These are phyloP conservation scores for Fusarium stilboides DNA, from an alignment of 2,329 filamentous ascomycete species.

Conservation along the genomic window DNA sequence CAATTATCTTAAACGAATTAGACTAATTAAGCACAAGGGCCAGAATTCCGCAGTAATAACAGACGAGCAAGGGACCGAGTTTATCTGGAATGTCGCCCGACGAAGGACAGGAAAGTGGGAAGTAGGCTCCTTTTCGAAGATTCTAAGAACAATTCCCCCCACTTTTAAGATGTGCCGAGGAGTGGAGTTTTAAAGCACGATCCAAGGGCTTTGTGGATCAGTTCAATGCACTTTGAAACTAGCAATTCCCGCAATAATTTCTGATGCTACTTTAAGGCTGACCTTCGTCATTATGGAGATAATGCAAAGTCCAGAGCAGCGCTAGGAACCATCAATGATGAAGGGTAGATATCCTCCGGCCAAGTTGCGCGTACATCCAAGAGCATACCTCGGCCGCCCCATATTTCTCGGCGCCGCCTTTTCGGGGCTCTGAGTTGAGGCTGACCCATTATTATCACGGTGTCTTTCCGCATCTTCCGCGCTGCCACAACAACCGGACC, in stretches of 20 bases:
- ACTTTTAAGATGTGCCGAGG: conserved; percentile 10
- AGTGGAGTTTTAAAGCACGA: neutral
- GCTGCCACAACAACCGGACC: neutral
- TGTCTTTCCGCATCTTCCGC: neutral
- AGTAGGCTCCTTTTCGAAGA: conserved; percentile 26
- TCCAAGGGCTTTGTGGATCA: neutral
- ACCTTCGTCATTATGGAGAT: conserved; percentile 1
- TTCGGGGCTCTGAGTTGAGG: neutral
- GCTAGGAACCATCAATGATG: no score
- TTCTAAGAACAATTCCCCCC: conserved; percentile 9
- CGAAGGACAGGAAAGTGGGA: conserved; percentile 5
- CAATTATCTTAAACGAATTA: no score
- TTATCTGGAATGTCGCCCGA: neutral
- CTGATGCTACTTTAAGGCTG: neutral
- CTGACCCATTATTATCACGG: neutral
- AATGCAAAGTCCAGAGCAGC: neutral
- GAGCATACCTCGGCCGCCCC: neutral
- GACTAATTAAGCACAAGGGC: no score
- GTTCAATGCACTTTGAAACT: neutral
- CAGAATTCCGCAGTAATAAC: no score
- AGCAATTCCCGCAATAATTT: no score
- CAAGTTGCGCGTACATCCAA: no score
- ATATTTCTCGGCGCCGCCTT: neutral
- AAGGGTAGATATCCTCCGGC: no score
- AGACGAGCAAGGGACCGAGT: neutral